Base-by-base conservation (phyloP, 1,284 basidiomycete species). In the Laetiporus sulphureus region DNA sequence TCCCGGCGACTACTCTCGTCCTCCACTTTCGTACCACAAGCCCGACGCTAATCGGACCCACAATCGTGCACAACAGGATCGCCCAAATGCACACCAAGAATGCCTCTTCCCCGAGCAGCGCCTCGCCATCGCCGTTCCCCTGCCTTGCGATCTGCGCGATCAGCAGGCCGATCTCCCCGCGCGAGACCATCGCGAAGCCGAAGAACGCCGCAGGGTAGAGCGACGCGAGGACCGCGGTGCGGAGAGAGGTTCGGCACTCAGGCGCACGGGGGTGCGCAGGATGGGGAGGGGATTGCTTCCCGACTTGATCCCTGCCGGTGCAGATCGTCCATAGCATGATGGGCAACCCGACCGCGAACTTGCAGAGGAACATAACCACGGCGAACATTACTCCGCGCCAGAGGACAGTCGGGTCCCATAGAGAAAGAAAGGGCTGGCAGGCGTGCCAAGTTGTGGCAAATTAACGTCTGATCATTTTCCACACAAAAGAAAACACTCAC, bases 101-200 rank as follows among this genome's bases (percentile, higher is more conserved):
- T 13, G 65, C 59, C 36, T 72, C 68, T 21, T 66, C 62, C 16
- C 50, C 49, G 3, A 71, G 52, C 5, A 71, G 58, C 4, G 49
- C 49, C 6, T 29, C 22, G 3, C 42, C 38, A 10, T 7, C 18
- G n/a, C 27, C 15, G 2, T 25, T 18, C 4, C 36, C 41, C 8
- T 36, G 24, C 4, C 52, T 47, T 1, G 59, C 62, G 19, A 60
- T 47, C 15, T 60, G 50, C 4, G 63, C 62, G 46, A 60, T 67
- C 39, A 72, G 55, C 16, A 74, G 61, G 0, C 73, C 73, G 25
- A 76, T 75, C 52, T 76, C 73, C 3, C 75, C 75, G 3, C 75
- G 61, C 1, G 73, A 68, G 33, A 75, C 65, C 59, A 76, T 71
- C 0, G 71, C 69, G 6, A 65, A 45, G 4, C 73, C 56, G 19